These are phyloP conservation scores for Mycena leptocephala DNA, from an alignment of 768 basidiomycete species.

Conservation along the genomic window DNA sequence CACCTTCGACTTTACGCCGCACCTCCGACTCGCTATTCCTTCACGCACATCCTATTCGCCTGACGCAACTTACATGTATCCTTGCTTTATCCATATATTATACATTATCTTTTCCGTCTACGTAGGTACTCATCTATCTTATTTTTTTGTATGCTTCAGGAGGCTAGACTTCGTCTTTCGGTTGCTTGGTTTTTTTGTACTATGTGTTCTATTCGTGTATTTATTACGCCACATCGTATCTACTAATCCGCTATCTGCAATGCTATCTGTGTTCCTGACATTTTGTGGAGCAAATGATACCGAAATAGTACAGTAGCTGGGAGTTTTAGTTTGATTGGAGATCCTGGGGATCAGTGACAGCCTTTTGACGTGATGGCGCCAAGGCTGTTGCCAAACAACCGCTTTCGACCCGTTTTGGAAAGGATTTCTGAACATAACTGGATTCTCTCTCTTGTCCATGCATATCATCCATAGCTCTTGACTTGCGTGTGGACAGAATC, in stretches of 20 bases:
- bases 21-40: too few species aligned
- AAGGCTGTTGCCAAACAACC: background rate
- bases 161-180: slow-evolving; percentile 10
- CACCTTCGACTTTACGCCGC: slow-evolving; percentile 6
- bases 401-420: background rate
- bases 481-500: too few species aligned
- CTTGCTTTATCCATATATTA: slow-evolving; percentile 11
- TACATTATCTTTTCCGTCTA: slow-evolving; percentile 14
- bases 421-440: background rate
- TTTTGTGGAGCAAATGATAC: too few species aligned
- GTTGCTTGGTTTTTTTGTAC: background rate
- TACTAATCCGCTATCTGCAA: slow-evolving; percentile 33
- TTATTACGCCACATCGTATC: slow-evolving; percentile 17
- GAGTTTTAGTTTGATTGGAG: too few species aligned
- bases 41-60: background rate
- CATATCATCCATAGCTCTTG: too few species aligned
- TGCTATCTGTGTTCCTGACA: too few species aligned
- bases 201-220: slow-evolving; percentile 30
- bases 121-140: background rate
- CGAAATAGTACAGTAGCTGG: too few species aligned
- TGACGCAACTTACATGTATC: slow-evolving; percentile 23
- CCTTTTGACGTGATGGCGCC: too few species aligned
- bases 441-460: background rate
- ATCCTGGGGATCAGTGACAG: too few species aligned
- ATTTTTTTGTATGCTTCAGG: slow-evolving; percentile 1